Base-by-base conservation (phyloP, 441 rosid species). In the Brassica balearica region DNA sequence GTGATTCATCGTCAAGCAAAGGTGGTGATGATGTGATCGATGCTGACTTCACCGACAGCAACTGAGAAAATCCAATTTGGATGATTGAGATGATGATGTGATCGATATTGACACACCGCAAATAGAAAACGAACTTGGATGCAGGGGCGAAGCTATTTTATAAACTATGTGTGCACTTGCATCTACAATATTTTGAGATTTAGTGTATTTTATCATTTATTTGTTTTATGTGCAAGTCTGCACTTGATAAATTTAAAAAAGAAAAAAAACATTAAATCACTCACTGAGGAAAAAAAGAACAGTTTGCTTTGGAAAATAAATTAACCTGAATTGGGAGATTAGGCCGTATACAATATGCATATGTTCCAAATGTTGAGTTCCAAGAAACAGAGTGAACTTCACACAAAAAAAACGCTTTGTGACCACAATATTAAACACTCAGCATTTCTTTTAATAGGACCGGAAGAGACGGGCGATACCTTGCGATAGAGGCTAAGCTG, bases 1-100 rank as follows among this genome's bases (percentile, higher is more conserved):
- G 87, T 2, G 84, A 89, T 32, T 78, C 94, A 51, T 82, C 58
- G 20, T 51, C 96, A 5, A 76, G 76, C 82, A 87, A 90, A 72
- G 98, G 90, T 12, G 81, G 87, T 2, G 96, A 88, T 70, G 98
- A 95, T 77, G 98, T 91, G 65, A 93, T 95, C 6, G 98, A 95
- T 63, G 97, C 97, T 0, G 97, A 91, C 74, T 93, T 93, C 88
- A 83, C 89, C 0, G 92, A 91, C 82, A 89, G 95, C 89, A 89
- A 95, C 71, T 89, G 88, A 91, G 65, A 34, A 19, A 67, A 3
- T 6, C 20, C 2, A 43, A 4, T 3, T 53, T 51, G 6, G 58
- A 51, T 5, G 19, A 14, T 51, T 51, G 58, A 51, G 58, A 14
- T 14, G 58, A 51, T n/a, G 58, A 51, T n/a, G 58, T 51, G 20